These are phyloP conservation scores for Fusarium pseudonygamai DNA, from an alignment of 2,329 filamentous ascomycete genomes.

Conservation along the genomic window DNA sequence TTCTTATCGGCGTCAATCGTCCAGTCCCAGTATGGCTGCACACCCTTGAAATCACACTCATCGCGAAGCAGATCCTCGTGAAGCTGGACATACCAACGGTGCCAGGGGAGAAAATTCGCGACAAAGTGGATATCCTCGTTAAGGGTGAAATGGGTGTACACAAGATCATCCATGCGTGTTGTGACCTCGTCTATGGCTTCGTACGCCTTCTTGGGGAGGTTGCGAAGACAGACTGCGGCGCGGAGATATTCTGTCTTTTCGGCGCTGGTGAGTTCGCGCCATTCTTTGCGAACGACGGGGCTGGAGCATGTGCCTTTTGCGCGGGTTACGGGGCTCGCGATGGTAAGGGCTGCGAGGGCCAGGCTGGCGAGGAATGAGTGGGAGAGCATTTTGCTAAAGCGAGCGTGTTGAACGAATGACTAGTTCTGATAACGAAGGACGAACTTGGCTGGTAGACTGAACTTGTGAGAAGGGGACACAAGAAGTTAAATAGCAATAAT, in stretches of 20 bases:
- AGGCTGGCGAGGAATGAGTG: not conserved
- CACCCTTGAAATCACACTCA: conserved; percentile 16
- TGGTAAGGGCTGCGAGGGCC: not conserved
- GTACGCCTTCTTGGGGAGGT: conserved; percentile 7
- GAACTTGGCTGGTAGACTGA: not conserved
- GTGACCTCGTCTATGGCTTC: not conserved
- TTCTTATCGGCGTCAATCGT: conserved; percentile 11
- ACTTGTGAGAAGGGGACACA: not conserved
- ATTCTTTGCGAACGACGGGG: conserved; percentile 14
- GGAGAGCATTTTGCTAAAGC: not conserved
- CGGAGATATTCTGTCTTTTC: conserved; percentile 15
- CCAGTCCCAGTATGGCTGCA: conserved; percentile 23
- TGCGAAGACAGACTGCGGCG: conserved; percentile 13
- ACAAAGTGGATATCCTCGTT: conserved; percentile 13
- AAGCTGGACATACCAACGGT: conserved; percentile 14
- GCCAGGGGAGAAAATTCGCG: conserved; percentile 16
- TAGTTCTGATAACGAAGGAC: not conserved
- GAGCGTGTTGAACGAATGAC: conserved; percentile 5
- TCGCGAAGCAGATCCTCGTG: conserved; percentile 11
- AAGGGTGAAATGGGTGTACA: conserved; percentile 7
- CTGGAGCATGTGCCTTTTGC: not conserved
- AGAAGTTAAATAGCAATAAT: too few species aligned
- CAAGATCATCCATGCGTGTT: conserved; percentile 4
- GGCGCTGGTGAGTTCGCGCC: conserved; percentile 12
- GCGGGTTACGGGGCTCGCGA: not conserved